phyloP scores from a whole-genome alignment of 2,329 filamentous ascomycete species.

The Cladosporium sp. region DNA sequence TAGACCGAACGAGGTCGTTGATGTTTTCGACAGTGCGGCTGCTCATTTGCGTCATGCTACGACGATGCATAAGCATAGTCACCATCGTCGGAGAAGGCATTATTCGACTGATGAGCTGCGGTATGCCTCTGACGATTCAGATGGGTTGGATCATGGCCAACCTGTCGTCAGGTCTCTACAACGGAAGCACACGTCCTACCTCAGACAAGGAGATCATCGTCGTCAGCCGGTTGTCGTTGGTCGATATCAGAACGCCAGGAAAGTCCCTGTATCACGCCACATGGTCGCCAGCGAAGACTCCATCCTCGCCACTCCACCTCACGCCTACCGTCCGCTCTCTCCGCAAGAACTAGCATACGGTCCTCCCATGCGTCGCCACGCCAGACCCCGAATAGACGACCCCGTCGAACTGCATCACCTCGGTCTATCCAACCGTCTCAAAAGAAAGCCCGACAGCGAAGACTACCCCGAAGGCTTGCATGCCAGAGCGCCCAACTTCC shows the following conservation, averaged over 20 bases:
- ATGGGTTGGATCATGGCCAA: not conserved
- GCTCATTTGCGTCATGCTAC: conserved; percentile 32
- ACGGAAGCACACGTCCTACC: not conserved
- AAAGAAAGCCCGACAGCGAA: not conserved
- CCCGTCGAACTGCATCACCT: conserved; percentile 10
- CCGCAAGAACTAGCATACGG: conserved; percentile 9
- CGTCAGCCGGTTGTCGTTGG: conserved; percentile 17
- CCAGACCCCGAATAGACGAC: conserved; percentile 6
- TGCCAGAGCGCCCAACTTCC: not conserved
- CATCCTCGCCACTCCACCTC: conserved; percentile 1
- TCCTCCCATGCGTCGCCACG: conserved; percentile 6
- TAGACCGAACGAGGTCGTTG: conserved; percentile 35
- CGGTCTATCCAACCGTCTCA: conserved; percentile 10
- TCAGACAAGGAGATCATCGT: conserved; percentile 14
- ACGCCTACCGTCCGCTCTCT: not conserved
- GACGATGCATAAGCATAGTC: conserved; percentile 14
- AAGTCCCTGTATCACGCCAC: conserved; percentile 6
- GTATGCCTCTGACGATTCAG: not conserved
- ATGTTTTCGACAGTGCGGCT: conserved; percentile 38
- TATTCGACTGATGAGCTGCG: conserved; percentile 1
- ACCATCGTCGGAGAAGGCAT: not conserved
- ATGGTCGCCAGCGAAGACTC: not conserved
- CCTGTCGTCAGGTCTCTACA: too few species aligned
- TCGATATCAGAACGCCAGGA: conserved; percentile 11
- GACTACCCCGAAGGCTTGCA: not conserved